Evolutionary conservation across 495 filamentous ascomycete genomes (phyloP).

Genomic region (Neurospora pannonica): DNA sequence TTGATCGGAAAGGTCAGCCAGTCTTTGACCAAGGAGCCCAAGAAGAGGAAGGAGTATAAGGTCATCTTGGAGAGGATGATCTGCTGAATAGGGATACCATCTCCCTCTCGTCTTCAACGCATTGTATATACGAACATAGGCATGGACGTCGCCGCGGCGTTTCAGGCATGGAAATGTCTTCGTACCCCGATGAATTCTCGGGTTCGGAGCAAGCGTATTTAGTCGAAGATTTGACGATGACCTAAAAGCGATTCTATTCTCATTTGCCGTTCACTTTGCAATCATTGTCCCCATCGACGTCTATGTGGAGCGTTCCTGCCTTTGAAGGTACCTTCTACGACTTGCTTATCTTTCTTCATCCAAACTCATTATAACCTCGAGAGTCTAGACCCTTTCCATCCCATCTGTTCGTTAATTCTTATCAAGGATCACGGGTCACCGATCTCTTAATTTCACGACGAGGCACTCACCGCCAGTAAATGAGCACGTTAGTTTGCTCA

Average conservation of each 20-base stretch:
- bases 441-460: neutral
- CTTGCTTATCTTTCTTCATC: neutral
- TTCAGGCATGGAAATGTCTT: neutral
- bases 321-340: neutral
- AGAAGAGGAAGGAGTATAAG: conserved; percentile 84
- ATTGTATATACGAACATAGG: neutral
- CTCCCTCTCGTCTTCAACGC: neutral
- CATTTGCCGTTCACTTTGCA: neutral
- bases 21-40: conserved; percentile 46
- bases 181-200: neutral
- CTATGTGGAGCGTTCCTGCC: neutral
- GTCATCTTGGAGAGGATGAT: conserved; percentile 65
- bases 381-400: neutral
- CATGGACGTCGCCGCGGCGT: neutral
- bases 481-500: neutral
- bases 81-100: conserved; percentile 8
- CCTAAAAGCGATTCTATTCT: neutral
- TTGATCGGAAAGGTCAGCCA: conserved; percentile 50
- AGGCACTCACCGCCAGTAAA: neutral
- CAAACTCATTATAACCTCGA: neutral
- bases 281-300: neutral
- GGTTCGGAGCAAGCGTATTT: neutral
- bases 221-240: neutral
- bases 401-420: neutral
- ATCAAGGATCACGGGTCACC: no score